A percentile compares a stretch with the other conserved stretches of the same genome.
These are phyloP conservation scores for Trametes polyzona DNA, from an alignment of 1,284 basidiomycete genomes.

Conservation along the genomic window DNA sequence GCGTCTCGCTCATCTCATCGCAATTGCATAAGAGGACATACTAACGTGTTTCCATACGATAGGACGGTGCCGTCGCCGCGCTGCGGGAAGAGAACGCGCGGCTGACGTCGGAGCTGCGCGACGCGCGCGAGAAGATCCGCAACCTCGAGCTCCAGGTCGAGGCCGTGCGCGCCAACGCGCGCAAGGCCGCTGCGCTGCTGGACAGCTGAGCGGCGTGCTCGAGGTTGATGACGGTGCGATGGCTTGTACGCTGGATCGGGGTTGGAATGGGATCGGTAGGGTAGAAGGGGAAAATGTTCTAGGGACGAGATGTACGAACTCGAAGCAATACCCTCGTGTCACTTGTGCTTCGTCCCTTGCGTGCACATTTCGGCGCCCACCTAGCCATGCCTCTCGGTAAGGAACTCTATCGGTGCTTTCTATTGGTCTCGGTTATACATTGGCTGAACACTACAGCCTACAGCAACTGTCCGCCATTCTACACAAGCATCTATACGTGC, in stretches of 20 bases:
- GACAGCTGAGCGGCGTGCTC: slow-evolving; percentile 23
- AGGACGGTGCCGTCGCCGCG: slow-evolving; percentile 28
- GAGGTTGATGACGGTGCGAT: no score
- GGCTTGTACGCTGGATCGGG: neutral
- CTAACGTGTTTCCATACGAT: neutral
- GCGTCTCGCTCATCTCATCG: slow-evolving; percentile 18
- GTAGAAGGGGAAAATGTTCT: neutral
- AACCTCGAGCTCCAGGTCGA: slow-evolving; percentile 86
- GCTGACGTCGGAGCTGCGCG: slow-evolving; percentile 68
- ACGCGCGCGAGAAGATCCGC: slow-evolving; percentile 78
- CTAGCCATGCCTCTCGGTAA: neutral
- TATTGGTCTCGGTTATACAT: no score
- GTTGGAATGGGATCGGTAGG: neutral
- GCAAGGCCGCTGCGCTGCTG: slow-evolving; percentile 55
- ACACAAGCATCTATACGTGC: no score
- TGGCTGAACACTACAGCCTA: no score
- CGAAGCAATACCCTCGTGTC: neutral
- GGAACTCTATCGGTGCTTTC: no score
- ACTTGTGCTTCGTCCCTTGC: neutral
- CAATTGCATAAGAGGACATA: neutral
- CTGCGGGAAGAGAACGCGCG: slow-evolving; percentile 63
- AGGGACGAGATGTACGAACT: neutral
- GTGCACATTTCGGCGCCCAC: neutral
- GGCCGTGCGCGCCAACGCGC: slow-evolving; percentile 70
- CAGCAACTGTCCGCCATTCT: no score